Percentiles rank a stretch among this genome's conserved stretches.
phyloP scores from a whole-genome alignment of 352 stramenopile genomes.

The Pythium grandisporangium region DNA sequence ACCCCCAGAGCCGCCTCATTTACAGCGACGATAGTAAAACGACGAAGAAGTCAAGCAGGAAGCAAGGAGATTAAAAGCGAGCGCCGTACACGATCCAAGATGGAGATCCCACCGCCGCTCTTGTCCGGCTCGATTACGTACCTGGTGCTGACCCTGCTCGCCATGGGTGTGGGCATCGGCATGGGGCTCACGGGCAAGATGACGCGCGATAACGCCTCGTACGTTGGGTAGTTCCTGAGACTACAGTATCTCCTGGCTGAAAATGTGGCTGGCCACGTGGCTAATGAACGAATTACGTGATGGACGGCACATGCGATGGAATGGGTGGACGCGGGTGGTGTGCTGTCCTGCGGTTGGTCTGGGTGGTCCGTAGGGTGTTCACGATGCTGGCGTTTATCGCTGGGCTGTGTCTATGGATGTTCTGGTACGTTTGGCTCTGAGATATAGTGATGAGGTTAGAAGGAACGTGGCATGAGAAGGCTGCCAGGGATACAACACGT shows the following conservation, averaged over 20 bases:
- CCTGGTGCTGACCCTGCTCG: slow-evolving; percentile 75
- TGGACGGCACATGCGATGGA: too few relatives aligned
- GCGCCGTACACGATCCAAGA: slow-evolving; percentile 13
- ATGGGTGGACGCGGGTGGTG: too few relatives aligned
- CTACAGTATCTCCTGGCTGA: neutral
- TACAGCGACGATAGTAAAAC: too few relatives aligned
- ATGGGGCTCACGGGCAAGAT: slow-evolving; percentile 80
- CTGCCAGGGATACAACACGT: too few relatives aligned
- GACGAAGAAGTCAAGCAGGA: too few relatives aligned
- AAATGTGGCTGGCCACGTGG: too few relatives aligned
- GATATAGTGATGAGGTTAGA: slow-evolving; percentile 1
- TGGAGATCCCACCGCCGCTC: slow-evolving; percentile 72
- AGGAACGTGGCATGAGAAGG: too few relatives aligned
- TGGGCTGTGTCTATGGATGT: slow-evolving; percentile 83
- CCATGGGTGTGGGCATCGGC: slow-evolving; percentile 66
- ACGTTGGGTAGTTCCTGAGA: too few relatives aligned
- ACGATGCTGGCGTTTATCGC: slow-evolving; percentile 75
- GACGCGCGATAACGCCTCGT: slow-evolving; percentile 78
- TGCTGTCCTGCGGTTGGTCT: too few relatives aligned
- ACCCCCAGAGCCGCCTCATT: too few relatives aligned
- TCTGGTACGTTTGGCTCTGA: slow-evolving; percentile 44
- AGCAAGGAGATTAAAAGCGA: too few relatives aligned
- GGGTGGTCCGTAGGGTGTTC: slow-evolving; percentile 53
- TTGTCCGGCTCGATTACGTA: slow-evolving; percentile 82
- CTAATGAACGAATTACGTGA: too few relatives aligned